Evolutionary conservation across 2,329 filamentous ascomycete genomes (phyloP).

Genomic region (Cucurbitaria berberidis): DNA sequence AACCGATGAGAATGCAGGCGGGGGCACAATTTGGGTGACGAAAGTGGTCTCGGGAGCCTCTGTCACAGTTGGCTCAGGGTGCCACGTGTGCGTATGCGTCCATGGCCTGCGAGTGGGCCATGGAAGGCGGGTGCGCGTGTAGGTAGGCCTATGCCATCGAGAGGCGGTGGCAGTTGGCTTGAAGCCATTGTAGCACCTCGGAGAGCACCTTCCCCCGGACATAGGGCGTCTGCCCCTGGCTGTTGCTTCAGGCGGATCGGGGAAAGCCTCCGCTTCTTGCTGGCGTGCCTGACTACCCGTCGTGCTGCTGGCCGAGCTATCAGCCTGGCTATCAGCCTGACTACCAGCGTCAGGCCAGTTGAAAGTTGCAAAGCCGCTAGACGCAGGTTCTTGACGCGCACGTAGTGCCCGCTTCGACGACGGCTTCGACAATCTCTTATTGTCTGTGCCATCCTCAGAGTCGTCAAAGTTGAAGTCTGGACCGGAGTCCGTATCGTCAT

Average conservation of each 20-base stretch:
- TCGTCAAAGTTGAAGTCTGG: not conserved
- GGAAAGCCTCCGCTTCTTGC: constrained; percentile 13
- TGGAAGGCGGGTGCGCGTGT: not conserved
- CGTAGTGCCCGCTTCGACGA: no score
- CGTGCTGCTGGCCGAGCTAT: no score
- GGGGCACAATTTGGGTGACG: not conserved
- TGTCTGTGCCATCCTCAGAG: no score
- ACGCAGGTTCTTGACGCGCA: not conserved
- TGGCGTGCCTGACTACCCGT: no score
- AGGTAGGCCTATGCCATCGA: not conserved
- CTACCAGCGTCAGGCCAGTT: constrained; percentile 10
- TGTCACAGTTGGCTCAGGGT: not conserved
- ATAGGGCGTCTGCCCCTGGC: no score
- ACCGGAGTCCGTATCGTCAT: not conserved
- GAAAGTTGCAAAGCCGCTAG: constrained; percentile 15
- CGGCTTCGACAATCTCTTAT: no score
- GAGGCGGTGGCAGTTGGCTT: not conserved
- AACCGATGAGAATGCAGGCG: not conserved
- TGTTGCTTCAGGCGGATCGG: no score
- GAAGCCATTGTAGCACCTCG: constrained; percentile 11
- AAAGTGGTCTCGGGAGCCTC: not conserved
- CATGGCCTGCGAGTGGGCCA: not conserved
- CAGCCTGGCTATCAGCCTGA: constrained; percentile 1
- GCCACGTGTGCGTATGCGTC: not conserved
- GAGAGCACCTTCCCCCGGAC: constrained; percentile 13